Base-by-base conservation (phyloP, 2,329 filamentous ascomycete species). In the Diaporthe humulicola region DNA sequence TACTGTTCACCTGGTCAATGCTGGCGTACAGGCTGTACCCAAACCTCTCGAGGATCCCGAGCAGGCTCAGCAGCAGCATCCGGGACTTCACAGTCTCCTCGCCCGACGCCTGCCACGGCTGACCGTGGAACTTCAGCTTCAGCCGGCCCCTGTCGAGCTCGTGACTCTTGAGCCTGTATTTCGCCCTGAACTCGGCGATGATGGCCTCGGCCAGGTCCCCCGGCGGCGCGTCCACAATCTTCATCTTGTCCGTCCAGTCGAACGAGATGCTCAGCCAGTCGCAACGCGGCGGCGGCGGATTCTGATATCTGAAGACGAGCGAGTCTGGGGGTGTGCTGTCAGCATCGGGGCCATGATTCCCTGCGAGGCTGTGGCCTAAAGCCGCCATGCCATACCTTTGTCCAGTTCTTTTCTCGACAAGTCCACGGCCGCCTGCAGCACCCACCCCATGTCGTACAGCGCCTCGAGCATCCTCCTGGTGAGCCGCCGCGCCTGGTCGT, bases 11-110 rank as follows among this genome's bases (percentile, higher is more conserved):
- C 72, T 84, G 82, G 74, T 84, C 82, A 38, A 86, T 78, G 74
- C 83, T 83, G 2, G 82, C 82, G 78, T 85, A 85, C 19, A 85
- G 79, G 61, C 80, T 82, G 81, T 83, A 85, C 1, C 84, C 84
- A 67, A 82, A 79, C 5, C 76, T 77, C 74, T 85, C 84, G 36
- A 85, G 76, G 19, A 74, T 75, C 60, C 82, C 82, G 74, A 85
- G 73, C 75, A 85, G 75, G 52, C 74, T 80, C 75, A 85, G 76
- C 50, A 85, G 64, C 61, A 85, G 69, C 67, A 82, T 75, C 33
- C 83, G 25, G n/a, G 61, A 52, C 45, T 17, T 38, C 17, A 67
- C 61, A 6, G 30, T 52, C 0, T 67, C 61, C 61, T 79, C 15
- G 80, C 81, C n/a, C 72, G 78, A 80, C 1, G 83, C 79, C 33